phyloP scores from a whole-genome alignment of 2,329 filamentous ascomycete species.

The Colletotrichum sp. region DNA sequence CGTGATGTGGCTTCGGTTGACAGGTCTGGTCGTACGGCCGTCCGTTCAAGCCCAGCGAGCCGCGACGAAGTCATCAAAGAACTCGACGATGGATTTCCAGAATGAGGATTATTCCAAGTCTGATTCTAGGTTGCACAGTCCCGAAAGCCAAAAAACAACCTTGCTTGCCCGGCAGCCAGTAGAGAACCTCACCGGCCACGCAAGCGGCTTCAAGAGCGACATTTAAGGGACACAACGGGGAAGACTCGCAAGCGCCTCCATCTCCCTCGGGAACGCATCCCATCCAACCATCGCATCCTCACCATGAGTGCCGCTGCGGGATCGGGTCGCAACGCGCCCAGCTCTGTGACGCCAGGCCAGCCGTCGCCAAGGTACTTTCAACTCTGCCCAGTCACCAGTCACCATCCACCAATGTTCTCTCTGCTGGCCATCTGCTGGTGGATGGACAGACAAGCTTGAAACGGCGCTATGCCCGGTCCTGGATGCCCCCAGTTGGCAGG shows the following conservation, averaged over 20 bases:
- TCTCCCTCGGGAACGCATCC: not conserved
- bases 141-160: not conserved
- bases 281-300: conserved; percentile 10
- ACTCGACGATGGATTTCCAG: not conserved
- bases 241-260: conserved; percentile 3
- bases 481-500: not conserved
- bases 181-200: not conserved
- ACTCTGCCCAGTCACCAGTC: not conserved
- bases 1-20: conserved; percentile 7
- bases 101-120: not conserved
- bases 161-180: not conserved
- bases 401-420: not conserved
- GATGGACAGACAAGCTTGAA: conserved; percentile 11
- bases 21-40: conserved; percentile 9
- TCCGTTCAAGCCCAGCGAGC: not conserved
- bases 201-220: not conserved
- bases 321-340: conserved; percentile 13
- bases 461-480: conserved; percentile 18
- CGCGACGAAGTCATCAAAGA: not conserved
- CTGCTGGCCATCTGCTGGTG: conserved; percentile 1
- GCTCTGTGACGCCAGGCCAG: not conserved
- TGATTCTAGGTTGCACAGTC: not conserved
- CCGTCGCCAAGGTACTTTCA: not conserved
- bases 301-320: conserved; percentile 3
- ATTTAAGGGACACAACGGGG: not conserved